Conservation (phyloP, 2,329 filamentous ascomycete species). For the Trichoderma sp. region DNA sequence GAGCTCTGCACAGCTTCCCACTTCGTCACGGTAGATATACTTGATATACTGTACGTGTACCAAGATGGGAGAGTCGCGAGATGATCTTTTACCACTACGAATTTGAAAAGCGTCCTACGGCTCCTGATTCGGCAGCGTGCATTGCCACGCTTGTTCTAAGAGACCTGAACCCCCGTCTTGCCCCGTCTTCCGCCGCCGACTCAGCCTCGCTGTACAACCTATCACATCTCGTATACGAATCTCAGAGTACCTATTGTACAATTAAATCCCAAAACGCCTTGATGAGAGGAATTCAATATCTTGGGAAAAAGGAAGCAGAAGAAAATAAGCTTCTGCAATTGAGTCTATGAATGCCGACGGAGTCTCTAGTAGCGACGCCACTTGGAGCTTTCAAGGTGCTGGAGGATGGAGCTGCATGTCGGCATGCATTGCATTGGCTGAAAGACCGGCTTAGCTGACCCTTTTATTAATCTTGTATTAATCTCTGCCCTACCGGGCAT, state of each 20-base stretch:
- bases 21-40: neutral
- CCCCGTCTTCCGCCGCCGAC: neutral
- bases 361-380: neutral
- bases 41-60: neutral
- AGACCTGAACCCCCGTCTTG: neutral
- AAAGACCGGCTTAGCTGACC: neutral
- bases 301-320: neutral
- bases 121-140: neutral
- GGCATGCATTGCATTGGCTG: neutral
- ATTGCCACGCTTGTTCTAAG: neutral
- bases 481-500: neutral
- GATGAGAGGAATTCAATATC: neutral
- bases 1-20: neutral
- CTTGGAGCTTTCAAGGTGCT: neutral
- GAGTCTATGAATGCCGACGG: neutral
- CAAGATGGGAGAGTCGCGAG: neutral
- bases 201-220: constrained; percentile 4
- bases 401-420: neutral
- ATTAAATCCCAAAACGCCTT: neutral
- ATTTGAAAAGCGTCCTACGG: neutral
- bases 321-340: neutral
- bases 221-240: neutral
- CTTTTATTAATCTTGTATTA: neutral
- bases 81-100: neutral
- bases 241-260: neutral